phyloP scores from a whole-genome alignment of 2,329 filamentous ascomycete species.

The Macrophomina tecta region DNA sequence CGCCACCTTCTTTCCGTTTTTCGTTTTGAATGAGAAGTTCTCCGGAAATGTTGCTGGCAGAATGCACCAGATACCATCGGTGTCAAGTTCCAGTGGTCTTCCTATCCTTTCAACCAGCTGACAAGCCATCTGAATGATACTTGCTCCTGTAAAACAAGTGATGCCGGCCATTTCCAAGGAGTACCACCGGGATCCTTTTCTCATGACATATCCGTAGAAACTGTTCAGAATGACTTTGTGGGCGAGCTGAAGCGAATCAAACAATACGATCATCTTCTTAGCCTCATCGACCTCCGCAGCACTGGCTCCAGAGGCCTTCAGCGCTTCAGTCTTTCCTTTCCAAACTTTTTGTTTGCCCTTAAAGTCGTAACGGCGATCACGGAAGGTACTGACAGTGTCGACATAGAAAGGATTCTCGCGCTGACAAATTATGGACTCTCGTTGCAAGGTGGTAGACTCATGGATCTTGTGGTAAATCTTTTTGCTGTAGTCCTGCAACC shows the following conservation, averaged over 20 bases:
- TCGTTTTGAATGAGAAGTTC: conserved; percentile 92
- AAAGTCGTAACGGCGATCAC: conserved; percentile 97
- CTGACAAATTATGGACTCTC: conserved; percentile 97
- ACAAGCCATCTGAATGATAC: conserved; percentile 95
- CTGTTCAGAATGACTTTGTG: conserved; percentile 99
- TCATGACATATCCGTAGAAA: conserved; percentile 99
- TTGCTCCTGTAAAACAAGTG: conserved; percentile 93
- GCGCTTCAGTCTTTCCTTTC: conserved; percentile 91
- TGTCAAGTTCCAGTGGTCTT: conserved; percentile 90
- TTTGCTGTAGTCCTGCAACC: conserved; percentile 90
- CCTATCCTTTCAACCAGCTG: conserved; percentile 93
- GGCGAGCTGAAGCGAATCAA: conserved; percentile 92
- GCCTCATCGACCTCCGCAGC: conserved; percentile 83
- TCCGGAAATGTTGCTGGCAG: conserved; percentile 94
- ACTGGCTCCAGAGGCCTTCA: conserved; percentile 82
- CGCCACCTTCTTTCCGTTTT: conserved; percentile 93
- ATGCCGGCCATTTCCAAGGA: conserved; percentile 99
- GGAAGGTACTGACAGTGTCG: conserved; percentile 92
- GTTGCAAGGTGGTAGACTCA: conserved; percentile 87
- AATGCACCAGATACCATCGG: conserved; percentile 99
- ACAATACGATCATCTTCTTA: conserved; percentile 98
- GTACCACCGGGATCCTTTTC: conserved; percentile 98
- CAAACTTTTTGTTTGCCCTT: conserved; percentile 98
- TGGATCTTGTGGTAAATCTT: conserved; percentile 99
- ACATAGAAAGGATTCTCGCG: conserved; percentile 98